A percentile compares a stretch with the other conserved stretches of the same genome.
These are phyloP conservation scores for Ogataea methanolica DNA, from an alignment of 805 yeast genomes.

Conservation along the genomic window DNA sequence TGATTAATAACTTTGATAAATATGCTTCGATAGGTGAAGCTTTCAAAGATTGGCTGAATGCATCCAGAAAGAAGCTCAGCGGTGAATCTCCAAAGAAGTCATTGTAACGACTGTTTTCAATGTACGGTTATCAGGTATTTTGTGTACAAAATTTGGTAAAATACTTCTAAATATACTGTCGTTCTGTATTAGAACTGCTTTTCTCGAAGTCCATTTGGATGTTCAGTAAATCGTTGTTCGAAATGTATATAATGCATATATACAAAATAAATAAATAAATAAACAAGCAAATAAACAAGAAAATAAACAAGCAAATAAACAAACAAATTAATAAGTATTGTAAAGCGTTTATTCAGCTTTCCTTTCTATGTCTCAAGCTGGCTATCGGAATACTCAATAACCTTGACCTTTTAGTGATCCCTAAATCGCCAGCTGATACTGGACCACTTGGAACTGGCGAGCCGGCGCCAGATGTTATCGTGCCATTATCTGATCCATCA, in stretches of 20 bases:
- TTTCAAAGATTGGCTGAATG: constrained; percentile 31
- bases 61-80: constrained; percentile 9
- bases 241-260: too few species aligned
- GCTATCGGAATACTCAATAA: constrained; percentile 30
- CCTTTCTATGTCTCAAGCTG: constrained; percentile 20
- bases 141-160: too few species aligned
- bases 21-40: constrained; percentile 32
- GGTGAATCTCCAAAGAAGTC: background rate
- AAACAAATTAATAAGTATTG: too few species aligned
- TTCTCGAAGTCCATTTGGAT: too few species aligned
- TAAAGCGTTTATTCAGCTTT: background rate
- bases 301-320: too few species aligned
- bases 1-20: constrained; percentile 31
- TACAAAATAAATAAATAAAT: too few species aligned
- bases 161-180: too few species aligned
- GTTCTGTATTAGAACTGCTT: too few species aligned
- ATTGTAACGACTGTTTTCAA: background rate
- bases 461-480: background rate
- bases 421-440: background rate
- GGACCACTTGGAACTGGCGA: background rate
- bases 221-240: too few species aligned
- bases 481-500: too few species aligned
- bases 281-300: too few species aligned
- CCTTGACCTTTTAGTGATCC: constrained; percentile 14
- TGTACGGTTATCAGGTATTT: background rate